These are phyloP conservation scores for Adansonia rubrostipa DNA, from an alignment of 441 rosid genomes.

Conservation along the genomic window DNA sequence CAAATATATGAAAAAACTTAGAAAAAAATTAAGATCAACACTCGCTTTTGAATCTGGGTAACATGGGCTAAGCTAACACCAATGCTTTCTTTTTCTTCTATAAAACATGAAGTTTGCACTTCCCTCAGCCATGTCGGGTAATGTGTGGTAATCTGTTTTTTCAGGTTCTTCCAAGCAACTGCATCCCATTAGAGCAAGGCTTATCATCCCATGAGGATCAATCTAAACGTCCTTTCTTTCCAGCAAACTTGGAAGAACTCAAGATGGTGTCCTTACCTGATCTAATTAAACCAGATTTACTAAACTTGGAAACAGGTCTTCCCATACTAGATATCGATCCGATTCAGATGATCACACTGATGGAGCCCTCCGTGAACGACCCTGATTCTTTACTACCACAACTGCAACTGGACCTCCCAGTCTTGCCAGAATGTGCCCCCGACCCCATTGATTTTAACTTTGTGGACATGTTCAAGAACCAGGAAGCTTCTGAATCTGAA, in stretches of 20 bases:
- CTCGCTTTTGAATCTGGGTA: too few species aligned
- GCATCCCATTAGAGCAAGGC: slow-evolving; percentile 4
- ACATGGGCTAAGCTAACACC: neutral
- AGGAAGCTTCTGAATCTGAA: slow-evolving; percentile 6
- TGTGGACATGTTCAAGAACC: neutral
- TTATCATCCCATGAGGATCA: slow-evolving; percentile 14
- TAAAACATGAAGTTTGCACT: neutral
- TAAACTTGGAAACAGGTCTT: slow-evolving; percentile 16
- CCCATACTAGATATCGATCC: slow-evolving; percentile 16
- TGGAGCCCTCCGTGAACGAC: neutral
- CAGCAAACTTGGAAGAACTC: slow-evolving; percentile 16
- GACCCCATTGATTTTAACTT: neutral
- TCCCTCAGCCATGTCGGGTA: neutral
- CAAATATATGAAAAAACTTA: too few species aligned
- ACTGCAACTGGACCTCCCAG: slow-evolving; percentile 24
- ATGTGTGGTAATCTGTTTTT: slow-evolving; percentile 3
- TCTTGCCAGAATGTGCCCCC: slow-evolving; percentile 11
- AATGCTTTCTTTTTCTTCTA: neutral
- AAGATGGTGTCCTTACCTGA: slow-evolving; percentile 27
- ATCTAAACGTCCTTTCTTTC: neutral
- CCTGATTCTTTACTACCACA: slow-evolving; percentile 9
- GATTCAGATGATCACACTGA: neutral
- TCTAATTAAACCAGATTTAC: slow-evolving; percentile 24
- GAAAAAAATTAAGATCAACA: too few species aligned
- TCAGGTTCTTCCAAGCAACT: slow-evolving; percentile 6